These are phyloP conservation scores for Amaranthus palmeri DNA, from an alignment of 148 eudicot genomes.

Conservation along the genomic window DNA sequence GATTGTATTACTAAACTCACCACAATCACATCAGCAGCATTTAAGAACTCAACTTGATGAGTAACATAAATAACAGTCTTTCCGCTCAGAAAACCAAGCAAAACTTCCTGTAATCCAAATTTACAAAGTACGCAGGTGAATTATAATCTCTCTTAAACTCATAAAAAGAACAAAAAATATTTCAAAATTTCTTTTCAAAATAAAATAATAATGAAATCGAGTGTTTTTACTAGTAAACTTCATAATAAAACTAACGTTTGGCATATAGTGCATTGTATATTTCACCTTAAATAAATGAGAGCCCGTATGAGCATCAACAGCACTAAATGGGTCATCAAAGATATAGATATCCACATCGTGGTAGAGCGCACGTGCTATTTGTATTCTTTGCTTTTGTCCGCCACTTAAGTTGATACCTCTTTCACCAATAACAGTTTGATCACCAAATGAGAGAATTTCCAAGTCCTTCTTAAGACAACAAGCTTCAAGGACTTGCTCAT, in stretches of 20 bases:
- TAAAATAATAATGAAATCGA: neutral
- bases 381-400: constrained; percentile 30
- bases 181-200: neutral
- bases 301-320: constrained; percentile 48
- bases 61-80: constrained; percentile 19
- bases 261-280: neutral
- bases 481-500: constrained; percentile 43
- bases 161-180: neutral
- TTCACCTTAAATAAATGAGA: constrained; percentile 36
- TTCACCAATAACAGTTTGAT: constrained; percentile 48
- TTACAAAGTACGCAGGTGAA: neutral
- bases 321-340: constrained; percentile 39
- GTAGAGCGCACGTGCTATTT: constrained; percentile 23
- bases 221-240: no score
- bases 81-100: constrained; percentile 10
- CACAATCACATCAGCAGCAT: constrained; percentile 12
- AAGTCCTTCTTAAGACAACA: constrained; percentile 44
- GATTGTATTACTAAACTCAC: neutral
- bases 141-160: no score
- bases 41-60: constrained; percentile 23
- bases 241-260: neutral
- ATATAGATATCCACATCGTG: constrained; percentile 20
- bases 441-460: constrained; percentile 43
- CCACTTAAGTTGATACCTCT: constrained; percentile 52
- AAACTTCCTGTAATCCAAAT: neutral